A percentile compares a stretch with the other conserved stretches of the same genome.
Evolutionary conservation across 1,284 basidiomycete species (phyloP).

Genomic region (Clitocybe nebularis): DNA sequence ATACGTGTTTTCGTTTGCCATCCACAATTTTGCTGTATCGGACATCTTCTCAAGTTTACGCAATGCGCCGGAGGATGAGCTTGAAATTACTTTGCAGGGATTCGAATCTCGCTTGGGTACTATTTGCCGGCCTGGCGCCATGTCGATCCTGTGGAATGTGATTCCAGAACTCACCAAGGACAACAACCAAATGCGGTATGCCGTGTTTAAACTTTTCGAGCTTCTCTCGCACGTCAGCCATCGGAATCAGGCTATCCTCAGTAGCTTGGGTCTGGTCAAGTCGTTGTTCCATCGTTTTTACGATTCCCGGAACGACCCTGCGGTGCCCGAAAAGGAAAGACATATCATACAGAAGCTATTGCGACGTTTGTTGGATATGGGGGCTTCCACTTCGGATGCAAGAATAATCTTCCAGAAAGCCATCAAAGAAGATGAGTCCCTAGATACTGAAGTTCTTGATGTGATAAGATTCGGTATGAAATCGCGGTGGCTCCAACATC

Average conservation of each 20-base stretch:
- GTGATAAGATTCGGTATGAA: slow-evolving; percentile 64
- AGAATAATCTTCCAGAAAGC: slow-evolving; percentile 57
- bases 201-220: slow-evolving; percentile 59
- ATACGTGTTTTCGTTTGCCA: slow-evolving; percentile 57
- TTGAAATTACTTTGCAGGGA: slow-evolving; percentile 35
- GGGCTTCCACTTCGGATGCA: slow-evolving; percentile 57
- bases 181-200: slow-evolving; percentile 38
- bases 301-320: slow-evolving; percentile 22
- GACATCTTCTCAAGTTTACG: slow-evolving; percentile 47
- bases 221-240: slow-evolving; percentile 55
- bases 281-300: slow-evolving; percentile 48
- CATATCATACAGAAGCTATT: slow-evolving; percentile 57
- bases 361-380: slow-evolving; percentile 64
- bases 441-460: slow-evolving; percentile 65
- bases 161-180: slow-evolving; percentile 27
- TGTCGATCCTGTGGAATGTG: slow-evolving; percentile 51
- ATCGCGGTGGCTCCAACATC: slow-evolving; percentile 70
- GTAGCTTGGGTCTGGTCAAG: slow-evolving; percentile 49
- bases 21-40: slow-evolving; percentile 57
- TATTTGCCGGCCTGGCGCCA: slow-evolving; percentile 53
- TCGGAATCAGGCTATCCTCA: slow-evolving; percentile 63
- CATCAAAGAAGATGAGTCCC: slow-evolving; percentile 38
- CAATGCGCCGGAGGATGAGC: slow-evolving; percentile 30
- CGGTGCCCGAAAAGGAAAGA: slow-evolving; percentile 42
- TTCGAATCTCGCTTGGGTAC: slow-evolving; percentile 35